Conservation (phyloP, 1,284 basidiomycete species). For the Peniophora sp. region DNA sequence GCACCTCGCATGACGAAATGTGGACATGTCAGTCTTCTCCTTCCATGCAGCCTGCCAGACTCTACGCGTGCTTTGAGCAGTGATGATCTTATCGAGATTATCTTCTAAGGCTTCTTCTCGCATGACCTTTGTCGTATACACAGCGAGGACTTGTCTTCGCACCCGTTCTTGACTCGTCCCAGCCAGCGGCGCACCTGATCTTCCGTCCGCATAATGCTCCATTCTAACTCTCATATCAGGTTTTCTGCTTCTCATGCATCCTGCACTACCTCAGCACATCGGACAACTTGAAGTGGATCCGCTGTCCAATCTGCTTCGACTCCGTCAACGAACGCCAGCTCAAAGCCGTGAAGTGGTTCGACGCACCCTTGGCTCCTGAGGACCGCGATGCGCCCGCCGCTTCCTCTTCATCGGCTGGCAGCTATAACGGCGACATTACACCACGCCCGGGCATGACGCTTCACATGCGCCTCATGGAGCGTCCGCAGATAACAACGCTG, state of each 20-base stretch:
- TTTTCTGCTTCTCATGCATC: conserved; percentile 88
- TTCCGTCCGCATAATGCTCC: neutral
- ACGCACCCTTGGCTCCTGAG: conserved; percentile 31
- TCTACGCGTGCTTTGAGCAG: conserved; percentile 6
- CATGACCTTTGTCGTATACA: no score
- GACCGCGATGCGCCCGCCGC: conserved; percentile 30
- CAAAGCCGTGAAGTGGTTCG: conserved; percentile 86
- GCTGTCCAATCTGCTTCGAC: conserved; percentile 96
- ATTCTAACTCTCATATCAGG: conserved; percentile 29
- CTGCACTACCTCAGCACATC: conserved; percentile 86
- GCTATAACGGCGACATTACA: conserved; percentile 16
- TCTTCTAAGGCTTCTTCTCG: no score
- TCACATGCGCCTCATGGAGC: conserved; percentile 86
- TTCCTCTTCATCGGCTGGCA: conserved; percentile 34
- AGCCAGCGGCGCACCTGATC: no score
- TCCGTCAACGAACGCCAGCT: conserved; percentile 87
- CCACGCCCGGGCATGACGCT: conserved; percentile 50
- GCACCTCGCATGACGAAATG: conserved; percentile 97
- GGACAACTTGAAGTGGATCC: conserved; percentile 74
- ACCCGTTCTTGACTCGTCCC: no score
- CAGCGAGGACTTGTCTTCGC: no score
- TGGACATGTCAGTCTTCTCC: conserved; percentile 72
- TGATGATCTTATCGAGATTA: no score
- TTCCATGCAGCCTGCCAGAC: conserved; percentile 3
- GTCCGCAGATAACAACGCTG: conserved; percentile 93